phyloP scores from a whole-genome alignment of 352 stramenopile species.

The Aphanomyces cochlioides region DNA sequence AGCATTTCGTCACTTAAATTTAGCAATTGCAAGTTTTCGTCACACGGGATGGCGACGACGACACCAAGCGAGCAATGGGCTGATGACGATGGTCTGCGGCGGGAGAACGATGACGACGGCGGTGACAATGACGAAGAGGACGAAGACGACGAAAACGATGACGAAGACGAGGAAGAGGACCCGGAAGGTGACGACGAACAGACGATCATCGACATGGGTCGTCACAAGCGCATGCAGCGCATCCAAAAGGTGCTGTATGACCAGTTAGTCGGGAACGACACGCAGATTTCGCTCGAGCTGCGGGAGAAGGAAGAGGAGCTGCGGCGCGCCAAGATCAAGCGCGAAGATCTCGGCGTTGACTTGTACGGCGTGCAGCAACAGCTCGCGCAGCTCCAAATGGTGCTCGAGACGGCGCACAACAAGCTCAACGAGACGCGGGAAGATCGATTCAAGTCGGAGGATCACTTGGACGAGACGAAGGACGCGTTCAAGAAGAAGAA shows the following conservation, averaged over 20 bases:
- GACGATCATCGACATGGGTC: conserved; percentile 78
- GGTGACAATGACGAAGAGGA: neutral
- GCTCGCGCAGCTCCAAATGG: conserved; percentile 88
- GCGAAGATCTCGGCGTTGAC: conserved; percentile 88
- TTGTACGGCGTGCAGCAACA: conserved; percentile 95
- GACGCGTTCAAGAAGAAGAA: conserved; percentile 59
- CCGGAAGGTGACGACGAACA: conserved; percentile 63
- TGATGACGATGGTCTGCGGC: neutral
- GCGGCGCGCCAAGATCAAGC: conserved; percentile 53
- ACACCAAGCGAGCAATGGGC: neutral
- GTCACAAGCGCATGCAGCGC: conserved; percentile 74
- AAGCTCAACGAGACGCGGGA: conserved; percentile 64
- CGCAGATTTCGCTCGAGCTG: conserved; percentile 64
- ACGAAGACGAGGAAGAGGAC: conserved; percentile 53
- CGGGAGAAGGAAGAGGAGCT: conserved; percentile 77
- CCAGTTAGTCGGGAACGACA: conserved; percentile 70
- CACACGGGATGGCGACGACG: conserved; percentile 1
- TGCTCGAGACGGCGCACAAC: conserved; percentile 78
- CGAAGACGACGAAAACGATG: conserved; percentile 32
- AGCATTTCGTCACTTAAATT: too few relatives aligned
- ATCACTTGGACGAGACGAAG: conserved; percentile 70
- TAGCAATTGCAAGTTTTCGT: neutral
- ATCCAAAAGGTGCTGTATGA: conserved; percentile 83
- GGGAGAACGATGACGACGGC: neutral
- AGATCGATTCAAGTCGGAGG: conserved; percentile 61